Base-by-base conservation (phyloP, 768 basidiomycete species). In the Serendipita sp. region DNA sequence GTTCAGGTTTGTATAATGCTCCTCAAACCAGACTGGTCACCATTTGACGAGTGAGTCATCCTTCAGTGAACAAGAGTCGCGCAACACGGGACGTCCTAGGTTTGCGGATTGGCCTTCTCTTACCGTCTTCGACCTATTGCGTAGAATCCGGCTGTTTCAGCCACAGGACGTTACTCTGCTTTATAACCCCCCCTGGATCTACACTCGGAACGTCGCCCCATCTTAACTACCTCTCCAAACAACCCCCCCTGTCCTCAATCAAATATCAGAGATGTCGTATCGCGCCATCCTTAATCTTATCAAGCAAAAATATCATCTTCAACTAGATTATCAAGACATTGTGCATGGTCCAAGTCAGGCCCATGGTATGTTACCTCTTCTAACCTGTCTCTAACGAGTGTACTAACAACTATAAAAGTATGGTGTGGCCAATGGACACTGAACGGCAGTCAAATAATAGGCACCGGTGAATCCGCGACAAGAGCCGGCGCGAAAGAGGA, bases 401-500 rank as follows among this genome's bases (percentile, higher is more conserved):
- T 60, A 8, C 55, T 60, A 10, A 50, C 48, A n/a, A 18, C n/a
- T 5, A 18, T 50, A 50, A 50, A 10, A 60, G 55, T 60, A 4
- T 60, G 55, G 55, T 60, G 55, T 60, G 55, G 55, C 27, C 16
- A 31, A 36, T 60, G 55, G 55, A 37, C 34, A 10, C 29, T 60
- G 16, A 60, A 60, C 55, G 36, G 36, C 4, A 31, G 18, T n/a
- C 55, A 60, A 29, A 50, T 31, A 18, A 60, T 60, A 33, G 55
- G 55, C 16, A 60, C 55, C 34, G 55, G 55, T 11, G 55, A 60
- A 60, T 60, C 55, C 4, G 4, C 29, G 18, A 60, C 55, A 27
- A 60, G 36, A 60, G 55, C 27, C 16, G 55, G 55, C 34, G 55
- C 55, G 27, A 60, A 60, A 29, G 55, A 60, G 36, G 55, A 60